Base-by-base conservation (phyloP, 768 basidiomycete species). In the Pleurotus eryngii region DNA sequence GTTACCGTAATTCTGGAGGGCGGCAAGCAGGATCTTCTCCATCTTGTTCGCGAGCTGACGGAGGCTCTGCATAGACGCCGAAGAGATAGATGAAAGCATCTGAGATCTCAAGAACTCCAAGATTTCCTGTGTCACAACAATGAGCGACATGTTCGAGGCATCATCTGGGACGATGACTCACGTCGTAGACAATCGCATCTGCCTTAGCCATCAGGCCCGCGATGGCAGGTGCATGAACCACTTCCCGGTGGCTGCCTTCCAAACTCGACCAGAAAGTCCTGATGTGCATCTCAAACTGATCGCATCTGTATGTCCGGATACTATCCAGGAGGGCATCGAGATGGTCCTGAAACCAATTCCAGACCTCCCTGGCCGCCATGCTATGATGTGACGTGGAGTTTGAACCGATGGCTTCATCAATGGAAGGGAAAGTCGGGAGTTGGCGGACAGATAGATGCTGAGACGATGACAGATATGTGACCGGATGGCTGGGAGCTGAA, bases 301-400 rank as follows among this genome's bases (percentile, higher is more conserved):
- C 93, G 64, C 93, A 90, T 39, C 91, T 81, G 76, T 87, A 89
- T 15, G 82, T 75, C 55, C 89, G 77, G 43, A 93, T 83, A 63
- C 83, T 87, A 62, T 92, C 90, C 30, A 94, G 73, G 47, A 95
- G 78, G 0, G 86, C 76, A 71, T 95, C 92, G 59, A 94, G 78
- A 75, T 96, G 94, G 57, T 92, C 89, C 70, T 90, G 88, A 78
- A 96, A 96, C 87, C 90, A 92, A 27, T 78, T 81, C 94, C 94
- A 96, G 5, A 92, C 89, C 70, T 92, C 90, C 62, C 89, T 83
- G 26, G 90, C 92, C 59, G 87, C 86, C 18, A 91, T 80, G 55
- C 85, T 82, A 63, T 93, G 87, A 26, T 89, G 77, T 46, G 90
- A 83, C n/a, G 86, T 82, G 9, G 88, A 87, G 64, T 77, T 86